phyloP scores from a whole-genome alignment of 23 red algal genomes.

The Gracilariopsis chorda region DNA sequence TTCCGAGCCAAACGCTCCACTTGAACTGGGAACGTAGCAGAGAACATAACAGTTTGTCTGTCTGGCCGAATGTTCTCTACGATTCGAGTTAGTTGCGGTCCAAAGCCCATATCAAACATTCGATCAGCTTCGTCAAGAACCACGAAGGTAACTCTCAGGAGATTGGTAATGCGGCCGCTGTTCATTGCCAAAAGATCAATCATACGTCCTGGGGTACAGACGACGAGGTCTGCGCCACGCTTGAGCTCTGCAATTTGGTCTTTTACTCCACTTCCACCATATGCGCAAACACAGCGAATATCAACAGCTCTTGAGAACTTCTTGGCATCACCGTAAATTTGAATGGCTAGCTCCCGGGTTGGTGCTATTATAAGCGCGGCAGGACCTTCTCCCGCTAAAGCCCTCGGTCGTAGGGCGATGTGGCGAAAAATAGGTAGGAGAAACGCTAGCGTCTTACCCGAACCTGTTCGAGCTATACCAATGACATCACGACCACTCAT shows the following conservation, averaged over 20 bases:
- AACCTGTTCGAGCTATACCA: conserved; percentile 92
- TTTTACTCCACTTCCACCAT: conserved; percentile 89
- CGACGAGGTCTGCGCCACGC: conserved; percentile 80
- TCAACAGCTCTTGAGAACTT: conserved; percentile 46
- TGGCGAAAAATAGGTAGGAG: conserved; percentile 88
- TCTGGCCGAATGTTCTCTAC: conserved; percentile 89
- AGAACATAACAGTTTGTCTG: conserved; percentile 97
- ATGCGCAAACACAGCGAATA: conserved; percentile 78
- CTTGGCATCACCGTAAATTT: conserved; percentile 84
- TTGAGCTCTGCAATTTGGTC: conserved; percentile 88
- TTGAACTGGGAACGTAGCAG: conserved; percentile 90
- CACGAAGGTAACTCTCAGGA: conserved; percentile 84
- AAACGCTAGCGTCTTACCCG: conserved; percentile 96
- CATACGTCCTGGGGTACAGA: conserved; percentile 93
- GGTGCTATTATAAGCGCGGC: conserved; percentile 88
- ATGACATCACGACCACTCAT: conserved; percentile 90
- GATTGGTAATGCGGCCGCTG: conserved; percentile 73
- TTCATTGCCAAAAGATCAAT: conserved; percentile 97
- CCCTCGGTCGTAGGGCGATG: conserved; percentile 55
- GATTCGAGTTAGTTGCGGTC: conserved; percentile 89
- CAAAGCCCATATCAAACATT: conserved; percentile 99
- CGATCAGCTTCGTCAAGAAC: conserved; percentile 97
- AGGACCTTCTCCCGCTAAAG: conserved; percentile 77
- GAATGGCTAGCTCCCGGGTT: conserved; percentile 97
- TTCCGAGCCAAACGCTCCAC: conserved; percentile 73